phyloP scores from a whole-genome alignment of 129 eudicot genomes.

The Escallonia rubra region DNA sequence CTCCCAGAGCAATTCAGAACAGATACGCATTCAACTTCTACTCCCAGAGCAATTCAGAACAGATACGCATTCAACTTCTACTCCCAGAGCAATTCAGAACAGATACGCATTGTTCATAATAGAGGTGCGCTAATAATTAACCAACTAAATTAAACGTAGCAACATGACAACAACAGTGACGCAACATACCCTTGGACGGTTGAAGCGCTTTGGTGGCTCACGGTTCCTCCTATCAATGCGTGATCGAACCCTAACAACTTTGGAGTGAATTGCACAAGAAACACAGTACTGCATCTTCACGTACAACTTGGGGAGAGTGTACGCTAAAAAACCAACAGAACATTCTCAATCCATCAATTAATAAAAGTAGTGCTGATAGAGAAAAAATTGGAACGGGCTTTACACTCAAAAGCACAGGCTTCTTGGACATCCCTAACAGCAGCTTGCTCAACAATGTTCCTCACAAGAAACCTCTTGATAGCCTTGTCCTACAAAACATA shows the following conservation, averaged over 20 bases:
- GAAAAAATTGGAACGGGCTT: background rate
- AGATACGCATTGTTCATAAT: background rate
- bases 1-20: background rate
- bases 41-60: background rate
- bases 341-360: background rate
- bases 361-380: background rate
- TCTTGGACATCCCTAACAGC: constrained; percentile 93
- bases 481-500: constrained; percentile 51
- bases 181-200: constrained; percentile 62
- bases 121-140: background rate
- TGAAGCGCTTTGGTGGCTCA: constrained; percentile 83
- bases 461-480: constrained; percentile 79
- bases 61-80: too few species aligned
- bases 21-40: background rate
- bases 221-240: constrained; percentile 70
- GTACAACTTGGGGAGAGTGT: constrained; percentile 73
- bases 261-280: constrained; percentile 82
- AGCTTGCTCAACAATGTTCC: constrained; percentile 88
- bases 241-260: constrained; percentile 71
- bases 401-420: constrained; percentile 79
- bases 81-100: background rate
- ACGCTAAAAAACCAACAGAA: constrained; percentile 24
- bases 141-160: too few species aligned
- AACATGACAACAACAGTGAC: background rate
- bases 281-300: constrained; percentile 75